Conservation (phyloP, 2,329 filamentous ascomycete species). For the Capronia coronata region DNA sequence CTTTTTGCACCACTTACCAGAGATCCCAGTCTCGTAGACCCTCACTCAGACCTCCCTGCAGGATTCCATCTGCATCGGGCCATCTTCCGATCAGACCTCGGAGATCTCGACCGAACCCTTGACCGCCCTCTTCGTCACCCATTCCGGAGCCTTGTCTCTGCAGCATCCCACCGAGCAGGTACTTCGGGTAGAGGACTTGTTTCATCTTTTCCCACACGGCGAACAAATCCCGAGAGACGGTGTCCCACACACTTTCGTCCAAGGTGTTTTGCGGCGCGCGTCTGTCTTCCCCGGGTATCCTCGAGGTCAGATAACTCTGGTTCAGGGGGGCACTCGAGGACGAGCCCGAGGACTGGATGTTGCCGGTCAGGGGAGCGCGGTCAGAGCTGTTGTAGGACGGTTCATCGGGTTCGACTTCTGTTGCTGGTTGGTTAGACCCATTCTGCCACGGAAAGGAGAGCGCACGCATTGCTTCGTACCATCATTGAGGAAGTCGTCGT, state of each 20-base stretch:
- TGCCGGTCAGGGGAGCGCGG: slow-evolving; percentile 74
- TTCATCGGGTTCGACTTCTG: slow-evolving; percentile 77
- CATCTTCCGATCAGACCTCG: slow-evolving; percentile 55
- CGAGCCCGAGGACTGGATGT: slow-evolving; percentile 67
- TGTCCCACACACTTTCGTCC: slow-evolving; percentile 95
- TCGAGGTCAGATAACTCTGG: slow-evolving; percentile 77
- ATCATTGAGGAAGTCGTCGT: slow-evolving; percentile 37
- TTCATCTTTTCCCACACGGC: slow-evolving; percentile 98
- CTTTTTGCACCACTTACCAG: slow-evolving; percentile 50
- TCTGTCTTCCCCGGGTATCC: slow-evolving; percentile 87
- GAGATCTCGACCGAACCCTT: slow-evolving; percentile 43
- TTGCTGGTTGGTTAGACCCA: slow-evolving; percentile 73
- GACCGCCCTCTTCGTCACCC: slow-evolving; percentile 52
- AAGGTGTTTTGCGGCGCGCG: slow-evolving; percentile 86
- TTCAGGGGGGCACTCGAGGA: slow-evolving; percentile 52
- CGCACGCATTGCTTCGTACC: slow-evolving; percentile 33
- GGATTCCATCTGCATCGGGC: slow-evolving; percentile 61
- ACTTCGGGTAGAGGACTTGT: slow-evolving; percentile 93
- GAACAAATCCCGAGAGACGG: slow-evolving; percentile 81
- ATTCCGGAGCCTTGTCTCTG: slow-evolving; percentile 51
- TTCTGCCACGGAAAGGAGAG: slow-evolving; percentile 46
- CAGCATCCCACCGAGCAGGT: slow-evolving; percentile 68
- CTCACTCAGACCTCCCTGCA: slow-evolving; percentile 72
- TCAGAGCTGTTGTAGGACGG: slow-evolving; percentile 67
- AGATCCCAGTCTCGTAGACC: slow-evolving; percentile 95